phyloP scores from a whole-genome alignment of 129 eudicot species.

The Glebionis coronaria region DNA sequence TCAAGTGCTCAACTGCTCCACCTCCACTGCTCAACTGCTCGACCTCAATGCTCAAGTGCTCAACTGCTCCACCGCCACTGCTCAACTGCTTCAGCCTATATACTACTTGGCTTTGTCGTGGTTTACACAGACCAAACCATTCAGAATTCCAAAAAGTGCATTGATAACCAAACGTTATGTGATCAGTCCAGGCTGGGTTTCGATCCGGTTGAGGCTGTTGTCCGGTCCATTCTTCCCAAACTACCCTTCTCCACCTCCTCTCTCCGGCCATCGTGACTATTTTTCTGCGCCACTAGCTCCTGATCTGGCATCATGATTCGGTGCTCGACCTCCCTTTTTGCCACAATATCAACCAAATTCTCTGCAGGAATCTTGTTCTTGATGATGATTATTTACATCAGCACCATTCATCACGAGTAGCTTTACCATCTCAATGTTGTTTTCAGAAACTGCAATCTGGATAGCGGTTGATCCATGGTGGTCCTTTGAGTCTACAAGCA shows the following conservation, averaged over 20 bases:
- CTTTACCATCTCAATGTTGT: constrained; percentile 54
- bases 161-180: no score
- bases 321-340: constrained; percentile 65
- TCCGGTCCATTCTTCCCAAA: no score
- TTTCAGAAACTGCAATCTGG: constrained; percentile 58
- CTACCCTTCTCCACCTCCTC: constrained; percentile 23
- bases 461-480: constrained; percentile 65
- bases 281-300: constrained; percentile 13
- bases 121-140: no score
- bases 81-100: no score
- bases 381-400: constrained; percentile 34
- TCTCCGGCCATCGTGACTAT: constrained; percentile 11
- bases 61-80: no score
- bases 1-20: no score
- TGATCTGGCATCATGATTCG: constrained; percentile 50
- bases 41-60: no score
- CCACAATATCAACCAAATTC: constrained; percentile 52
- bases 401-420: constrained; percentile 75
- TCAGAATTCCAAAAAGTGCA: no score
- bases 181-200: no score
- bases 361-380: constrained; percentile 34
- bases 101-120: no score
- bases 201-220: no score
- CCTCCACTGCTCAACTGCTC: no score
- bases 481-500: constrained; percentile 65